phyloP scores from a whole-genome alignment of 495 filamentous ascomycete species.

The Hamigera avellanea region DNA sequence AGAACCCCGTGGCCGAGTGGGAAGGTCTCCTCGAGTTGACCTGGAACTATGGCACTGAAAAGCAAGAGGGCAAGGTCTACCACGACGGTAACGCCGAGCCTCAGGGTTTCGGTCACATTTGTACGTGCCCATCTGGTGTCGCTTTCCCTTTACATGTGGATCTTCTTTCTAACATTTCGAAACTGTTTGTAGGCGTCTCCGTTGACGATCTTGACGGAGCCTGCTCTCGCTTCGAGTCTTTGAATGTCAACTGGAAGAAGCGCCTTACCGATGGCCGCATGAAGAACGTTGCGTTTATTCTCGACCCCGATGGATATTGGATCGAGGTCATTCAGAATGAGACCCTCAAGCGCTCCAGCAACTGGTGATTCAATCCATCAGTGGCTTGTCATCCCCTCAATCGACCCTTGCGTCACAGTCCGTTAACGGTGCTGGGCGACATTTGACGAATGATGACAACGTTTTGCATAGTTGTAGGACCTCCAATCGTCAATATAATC shows the following conservation, averaged over 20 bases:
- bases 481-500: no score
- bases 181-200: constrained; percentile 46
- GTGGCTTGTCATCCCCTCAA: no score
- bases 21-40: constrained; percentile 87
- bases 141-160: not conserved
- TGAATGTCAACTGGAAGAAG: constrained; percentile 88
- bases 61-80: constrained; percentile 70
- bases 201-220: constrained; percentile 83
- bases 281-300: constrained; percentile 88
- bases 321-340: constrained; percentile 77
- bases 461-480: no score
- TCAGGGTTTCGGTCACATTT: constrained; percentile 89
- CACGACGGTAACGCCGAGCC: constrained; percentile 87
- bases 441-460: no score
- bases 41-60: constrained; percentile 97
- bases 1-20: constrained; percentile 48
- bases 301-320: constrained; percentile 92
- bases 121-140: constrained; percentile 33
- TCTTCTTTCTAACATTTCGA: not conserved
- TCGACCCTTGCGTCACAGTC: no score
- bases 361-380: constrained; percentile 21
- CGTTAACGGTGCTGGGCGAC: no score
- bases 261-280: constrained; percentile 80
- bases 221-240: constrained; percentile 70
- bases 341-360: constrained; percentile 33